Evolutionary conservation across 495 filamentous ascomycete genomes (phyloP).

Genomic region (Penicillium tannophilum): DNA sequence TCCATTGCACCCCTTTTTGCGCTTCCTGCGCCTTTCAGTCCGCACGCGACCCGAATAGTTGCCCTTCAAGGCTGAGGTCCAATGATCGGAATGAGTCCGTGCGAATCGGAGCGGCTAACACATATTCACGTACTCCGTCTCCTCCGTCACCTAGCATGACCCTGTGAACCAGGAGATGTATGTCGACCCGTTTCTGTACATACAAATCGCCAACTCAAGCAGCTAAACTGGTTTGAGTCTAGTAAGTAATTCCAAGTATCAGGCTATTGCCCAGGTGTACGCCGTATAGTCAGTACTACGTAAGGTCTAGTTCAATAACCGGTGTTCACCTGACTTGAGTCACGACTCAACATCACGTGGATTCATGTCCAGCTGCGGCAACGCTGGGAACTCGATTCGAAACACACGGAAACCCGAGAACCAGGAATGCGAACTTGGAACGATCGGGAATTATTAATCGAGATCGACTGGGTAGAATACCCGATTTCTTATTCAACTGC

Average conservation of each 20-base stretch:
- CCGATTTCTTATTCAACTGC: not conserved
- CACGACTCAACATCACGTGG: not conserved
- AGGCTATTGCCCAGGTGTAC: too few species aligned
- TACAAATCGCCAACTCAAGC: not conserved
- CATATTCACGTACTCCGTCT: conserved; percentile 4
- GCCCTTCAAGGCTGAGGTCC: conserved; percentile 15
- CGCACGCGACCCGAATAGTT: conserved; percentile 16
- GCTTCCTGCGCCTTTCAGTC: not conserved
- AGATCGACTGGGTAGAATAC: not conserved
- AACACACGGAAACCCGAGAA: not conserved
- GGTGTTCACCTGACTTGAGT: not conserved
- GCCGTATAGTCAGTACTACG: too few species aligned
- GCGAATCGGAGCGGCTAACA: conserved; percentile 9
- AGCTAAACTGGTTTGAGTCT: not conserved
- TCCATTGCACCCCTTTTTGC: conserved; percentile 8
- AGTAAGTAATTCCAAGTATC: not conserved
- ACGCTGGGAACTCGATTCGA: not conserved
- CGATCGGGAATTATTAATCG: conserved; percentile 1
- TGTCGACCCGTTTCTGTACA: not conserved
- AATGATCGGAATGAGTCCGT: conserved; percentile 22
- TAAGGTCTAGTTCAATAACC: not conserved
- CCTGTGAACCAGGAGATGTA: not conserved
- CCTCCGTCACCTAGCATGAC: not conserved
- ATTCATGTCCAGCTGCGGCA: not conserved
- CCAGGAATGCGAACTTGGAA: not conserved